phyloP scores from a whole-genome alignment of 2,329 filamentous ascomycete genomes.

The Ciborinia camelliae region DNA sequence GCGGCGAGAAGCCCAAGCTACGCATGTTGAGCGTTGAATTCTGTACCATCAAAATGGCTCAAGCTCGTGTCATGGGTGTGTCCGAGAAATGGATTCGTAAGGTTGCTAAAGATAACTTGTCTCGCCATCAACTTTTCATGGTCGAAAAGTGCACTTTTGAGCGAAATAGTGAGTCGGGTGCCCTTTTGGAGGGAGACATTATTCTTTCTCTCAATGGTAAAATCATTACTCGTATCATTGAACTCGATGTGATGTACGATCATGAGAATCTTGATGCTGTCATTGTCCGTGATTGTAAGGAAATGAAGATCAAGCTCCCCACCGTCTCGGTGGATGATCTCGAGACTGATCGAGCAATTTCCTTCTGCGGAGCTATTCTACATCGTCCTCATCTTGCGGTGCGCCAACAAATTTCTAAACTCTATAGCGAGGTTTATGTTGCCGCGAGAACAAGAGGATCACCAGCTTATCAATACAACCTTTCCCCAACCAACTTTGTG shows the following conservation, averaged over 20 bases:
- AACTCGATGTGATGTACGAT: constrained; percentile 96
- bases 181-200: constrained; percentile 85
- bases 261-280: constrained; percentile 78
- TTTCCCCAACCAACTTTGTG: constrained; percentile 96
- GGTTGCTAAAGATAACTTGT: constrained; percentile 82
- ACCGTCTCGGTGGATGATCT: constrained; percentile 87
- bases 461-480: constrained; percentile 82
- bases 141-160: constrained; percentile 83
- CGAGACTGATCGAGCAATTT: constrained; percentile 87
- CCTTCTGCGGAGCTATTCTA: constrained; percentile 91
- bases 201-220: constrained; percentile 87
- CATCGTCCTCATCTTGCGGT: constrained; percentile 95
- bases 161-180: constrained; percentile 56
- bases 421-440: constrained; percentile 96
- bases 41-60: constrained; percentile 92
- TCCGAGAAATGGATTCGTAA: constrained; percentile 93
- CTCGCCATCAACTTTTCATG: constrained; percentile 97
- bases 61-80: constrained; percentile 95
- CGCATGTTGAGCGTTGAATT: constrained; percentile 93
- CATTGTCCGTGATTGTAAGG: constrained; percentile 79
- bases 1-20: constrained; percentile 73
- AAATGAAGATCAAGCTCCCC: constrained; percentile 71
- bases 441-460: constrained; percentile 80
- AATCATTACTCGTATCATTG: constrained; percentile 87
- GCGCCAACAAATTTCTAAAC: constrained; percentile 91